phyloP scores from a whole-genome alignment of 2,329 filamentous ascomycete genomes.

The Cordyceps cicadae region DNA sequence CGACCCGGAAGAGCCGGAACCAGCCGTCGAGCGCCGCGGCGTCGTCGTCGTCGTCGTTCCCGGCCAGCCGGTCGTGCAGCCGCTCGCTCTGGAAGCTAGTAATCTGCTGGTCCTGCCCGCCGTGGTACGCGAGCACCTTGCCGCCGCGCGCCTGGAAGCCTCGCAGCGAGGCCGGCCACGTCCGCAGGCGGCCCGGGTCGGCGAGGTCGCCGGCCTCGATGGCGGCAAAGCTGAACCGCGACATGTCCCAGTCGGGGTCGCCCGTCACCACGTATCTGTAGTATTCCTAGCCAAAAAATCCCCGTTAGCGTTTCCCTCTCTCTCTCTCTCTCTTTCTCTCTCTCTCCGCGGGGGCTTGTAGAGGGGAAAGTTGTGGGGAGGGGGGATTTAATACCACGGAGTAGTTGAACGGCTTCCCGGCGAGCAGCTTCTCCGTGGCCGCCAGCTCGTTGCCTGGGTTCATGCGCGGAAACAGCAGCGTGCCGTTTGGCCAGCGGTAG shows the following conservation, averaged over 20 bases:
- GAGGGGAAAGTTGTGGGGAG: no score
- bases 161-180: conserved; percentile 31
- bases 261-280: conserved; percentile 33
- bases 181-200: conserved; percentile 31
- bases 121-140: conserved; percentile 40
- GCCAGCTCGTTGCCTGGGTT: conserved; percentile 39
- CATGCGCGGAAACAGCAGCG: conserved; percentile 34
- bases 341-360: no score
- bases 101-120: conserved; percentile 33
- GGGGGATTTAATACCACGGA: no score
- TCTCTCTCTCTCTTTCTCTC: no score
- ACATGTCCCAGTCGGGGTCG: conserved; percentile 28
- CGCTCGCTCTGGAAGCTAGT: conserved; percentile 20
- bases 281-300: conserved; percentile 22
- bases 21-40: conserved; percentile 33
- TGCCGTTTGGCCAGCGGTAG: conserved; percentile 23
- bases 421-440: conserved; percentile 36
- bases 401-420: conserved; percentile 17
- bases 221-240: conserved; percentile 24
- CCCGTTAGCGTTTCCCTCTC: no score
- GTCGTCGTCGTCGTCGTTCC: no score
- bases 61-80: conserved; percentile 13
- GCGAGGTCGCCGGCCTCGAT: conserved; percentile 31
- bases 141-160: conserved; percentile 30
- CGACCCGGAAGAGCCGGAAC: conserved; percentile 44